Evolutionary conservation across 202 grass and related monocot species (phyloP), one percentile per base, ranked within the genome.

Genomic region (Musa balbisiana): DNA sequence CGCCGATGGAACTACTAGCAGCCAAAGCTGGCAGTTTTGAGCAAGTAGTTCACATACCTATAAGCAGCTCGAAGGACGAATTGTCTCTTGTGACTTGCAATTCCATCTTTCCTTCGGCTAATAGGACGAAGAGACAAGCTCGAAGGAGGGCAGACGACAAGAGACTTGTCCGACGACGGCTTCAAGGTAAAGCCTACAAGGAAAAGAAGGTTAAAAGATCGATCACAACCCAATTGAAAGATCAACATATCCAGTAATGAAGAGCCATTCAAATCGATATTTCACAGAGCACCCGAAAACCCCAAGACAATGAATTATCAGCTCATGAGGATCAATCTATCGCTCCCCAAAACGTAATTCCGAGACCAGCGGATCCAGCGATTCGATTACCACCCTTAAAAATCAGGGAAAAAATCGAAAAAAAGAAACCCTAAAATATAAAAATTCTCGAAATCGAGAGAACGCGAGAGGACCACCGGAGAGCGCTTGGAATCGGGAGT

Each of bases 41-140:
- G 15, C 13, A 19, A 21, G 17, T 50, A 69, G 20, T 14, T 69
- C 14, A 3, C n/a, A 15, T 50, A 69, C 67, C 67, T 69, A 69
- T 69, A 69, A 43, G 67, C 67, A 69, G 67, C 29, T 69, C 16
- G 67, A 69, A 69, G 9, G 43, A 51, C 49, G 13, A 70, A 51
- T 11, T 21, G 67, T 16, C 9, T 19, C 8, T 70, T 70, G 67
- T 19, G 15, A 70, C 10, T 51, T 21, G 49, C 49, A 52, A 43
- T 19, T 70, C 43, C 19, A 50, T 9, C 67, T n/a, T 21, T 70
- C 33, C 33, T 70, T 70, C 19, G 67, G 67, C 67, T 16, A 20
- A 22, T 9, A 70, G 67, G 33, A 51, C 17, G 11, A 51, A 21
- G 9, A 70, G 67, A 70, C 19, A 22, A 70, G 67, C 49, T 51